These are phyloP conservation scores for Noccaea bulbosa DNA, from an alignment of 345 rosid species.

Conservation along the genomic window DNA sequence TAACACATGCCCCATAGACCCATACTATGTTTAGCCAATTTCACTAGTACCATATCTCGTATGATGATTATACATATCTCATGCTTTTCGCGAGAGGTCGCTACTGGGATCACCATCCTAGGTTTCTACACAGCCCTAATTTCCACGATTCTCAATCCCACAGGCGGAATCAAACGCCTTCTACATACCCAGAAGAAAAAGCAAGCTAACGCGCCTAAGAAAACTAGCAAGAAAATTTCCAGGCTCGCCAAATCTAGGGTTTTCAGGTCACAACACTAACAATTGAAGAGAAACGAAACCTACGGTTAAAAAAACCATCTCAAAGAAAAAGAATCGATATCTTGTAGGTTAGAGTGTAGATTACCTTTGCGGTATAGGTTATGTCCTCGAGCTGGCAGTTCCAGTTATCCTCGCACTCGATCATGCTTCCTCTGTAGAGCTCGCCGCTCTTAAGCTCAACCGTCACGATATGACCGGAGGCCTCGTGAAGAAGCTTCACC, in stretches of 20 bases:
- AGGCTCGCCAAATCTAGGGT: constrained; percentile 39
- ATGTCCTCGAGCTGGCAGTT: constrained; percentile 87
- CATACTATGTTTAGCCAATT: neutral
- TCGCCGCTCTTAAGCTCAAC: constrained; percentile 91
- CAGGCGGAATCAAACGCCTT: neutral
- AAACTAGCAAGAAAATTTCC: neutral
- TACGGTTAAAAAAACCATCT: neutral
- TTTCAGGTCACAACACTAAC: constrained; percentile 8
- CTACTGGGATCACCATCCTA: neutral
- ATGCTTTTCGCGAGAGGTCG: neutral
- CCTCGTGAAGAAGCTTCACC: constrained; percentile 86
- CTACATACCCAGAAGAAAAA: neutral
- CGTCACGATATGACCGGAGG: constrained; percentile 80
- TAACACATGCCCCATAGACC: neutral
- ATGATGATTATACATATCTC: neutral
- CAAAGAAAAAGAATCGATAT: neutral
- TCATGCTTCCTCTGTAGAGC: constrained; percentile 86
- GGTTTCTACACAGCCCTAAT: neutral
- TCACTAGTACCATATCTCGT: neutral
- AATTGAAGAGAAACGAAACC: constrained; percentile 11
- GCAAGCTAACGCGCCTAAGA: neutral
- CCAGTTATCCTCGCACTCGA: constrained; percentile 96
- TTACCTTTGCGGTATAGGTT: constrained; percentile 78
- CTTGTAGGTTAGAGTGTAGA: neutral
- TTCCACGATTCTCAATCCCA: neutral